phyloP scores from a whole-genome alignment of 2,329 filamentous ascomycete species.

The Verticillium alfalfae region DNA sequence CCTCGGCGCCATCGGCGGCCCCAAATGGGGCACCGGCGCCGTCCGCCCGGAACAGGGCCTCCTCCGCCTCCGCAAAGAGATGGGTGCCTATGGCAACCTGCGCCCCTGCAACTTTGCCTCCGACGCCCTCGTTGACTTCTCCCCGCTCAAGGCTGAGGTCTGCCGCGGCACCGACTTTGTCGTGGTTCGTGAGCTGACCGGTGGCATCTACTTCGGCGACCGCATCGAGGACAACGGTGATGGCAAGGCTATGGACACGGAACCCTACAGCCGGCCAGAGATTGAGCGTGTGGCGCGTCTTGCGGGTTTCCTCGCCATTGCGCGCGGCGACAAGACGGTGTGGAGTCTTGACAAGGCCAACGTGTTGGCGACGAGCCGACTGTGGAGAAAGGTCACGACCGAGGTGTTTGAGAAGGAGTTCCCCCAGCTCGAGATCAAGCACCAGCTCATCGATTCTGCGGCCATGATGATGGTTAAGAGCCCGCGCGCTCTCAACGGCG shows the following conservation, averaged over 20 bases:
- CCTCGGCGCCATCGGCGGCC: constrained; percentile 91
- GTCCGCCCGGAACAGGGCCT: constrained; percentile 92
- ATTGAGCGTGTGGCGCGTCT: constrained; percentile 84
- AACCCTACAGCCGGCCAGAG: constrained; percentile 79
- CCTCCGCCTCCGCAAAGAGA: constrained; percentile 85
- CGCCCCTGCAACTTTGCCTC: constrained; percentile 95
- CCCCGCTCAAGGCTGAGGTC: constrained; percentile 79
- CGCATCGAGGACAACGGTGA: constrained; percentile 73
- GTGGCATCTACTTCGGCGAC: constrained; percentile 93
- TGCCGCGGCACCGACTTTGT: constrained; percentile 87
- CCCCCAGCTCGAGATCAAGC: constrained; percentile 74
- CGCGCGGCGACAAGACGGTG: constrained; percentile 63
- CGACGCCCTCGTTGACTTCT: constrained; percentile 74
- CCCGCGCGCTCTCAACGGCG: constrained; percentile 78
- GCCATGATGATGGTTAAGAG: constrained; percentile 98
- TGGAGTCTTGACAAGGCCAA: constrained; percentile 95
- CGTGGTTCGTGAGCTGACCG: constrained; percentile 86
- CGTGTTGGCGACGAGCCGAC: constrained; percentile 79
- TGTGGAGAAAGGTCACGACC: constrained; percentile 84
- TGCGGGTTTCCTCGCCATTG: constrained; percentile 74
- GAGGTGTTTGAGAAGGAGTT: constrained; percentile 87
- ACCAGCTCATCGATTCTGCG: constrained; percentile 93
- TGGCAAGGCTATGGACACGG: constrained; percentile 73
- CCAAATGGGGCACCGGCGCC: constrained; percentile 85
- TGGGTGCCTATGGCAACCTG: constrained; percentile 91